Evolutionary conservation across 2,329 filamentous ascomycete genomes (phyloP).

Genomic region (Calonectria pauciramosa): DNA sequence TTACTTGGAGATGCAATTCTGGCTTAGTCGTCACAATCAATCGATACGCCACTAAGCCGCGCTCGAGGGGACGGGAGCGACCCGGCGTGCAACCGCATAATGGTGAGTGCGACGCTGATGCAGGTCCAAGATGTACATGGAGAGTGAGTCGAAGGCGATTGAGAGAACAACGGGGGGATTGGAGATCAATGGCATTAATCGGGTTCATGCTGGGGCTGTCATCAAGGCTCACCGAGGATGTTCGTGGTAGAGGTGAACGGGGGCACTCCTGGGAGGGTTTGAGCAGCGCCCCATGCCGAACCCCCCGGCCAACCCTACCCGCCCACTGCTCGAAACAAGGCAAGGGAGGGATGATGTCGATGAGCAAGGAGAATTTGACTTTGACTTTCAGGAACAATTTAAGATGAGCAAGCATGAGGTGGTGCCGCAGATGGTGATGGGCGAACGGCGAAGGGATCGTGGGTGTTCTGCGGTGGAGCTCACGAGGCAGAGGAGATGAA

Average conservation of each 20-base stretch:
- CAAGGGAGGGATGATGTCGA: conserved; percentile 1
- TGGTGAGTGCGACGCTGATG: conserved; percentile 20
- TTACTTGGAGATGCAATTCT: conserved; percentile 1
- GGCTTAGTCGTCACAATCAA: neutral
- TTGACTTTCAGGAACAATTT: conserved; percentile 18
- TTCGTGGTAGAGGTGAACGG: neutral
- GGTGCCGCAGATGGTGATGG: neutral
- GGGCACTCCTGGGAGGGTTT: conserved; percentile 9
- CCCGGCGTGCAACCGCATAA: neutral
- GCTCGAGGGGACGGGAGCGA: neutral
- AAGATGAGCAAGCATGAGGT: neutral
- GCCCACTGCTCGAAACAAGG: neutral
- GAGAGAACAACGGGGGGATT: neutral
- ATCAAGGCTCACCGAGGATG: conserved; percentile 10
- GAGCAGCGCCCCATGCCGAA: conserved; percentile 11
- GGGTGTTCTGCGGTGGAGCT: neutral
- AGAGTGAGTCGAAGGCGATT: neutral
- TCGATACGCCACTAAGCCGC: neutral
- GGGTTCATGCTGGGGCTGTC: conserved; percentile 14
- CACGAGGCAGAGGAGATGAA: conserved; percentile 1
- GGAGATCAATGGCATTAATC: conserved; percentile 22
- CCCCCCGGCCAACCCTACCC: conserved; percentile 1
- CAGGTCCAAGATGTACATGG: conserved; percentile 10
- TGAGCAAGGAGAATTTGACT: conserved; percentile 6
- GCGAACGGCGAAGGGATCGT: conserved; percentile 2